Percentiles rank a stretch among this genome's conserved stretches.
phyloP scores from a whole-genome alignment of 257 asterid species.

The Striga asiatica region DNA sequence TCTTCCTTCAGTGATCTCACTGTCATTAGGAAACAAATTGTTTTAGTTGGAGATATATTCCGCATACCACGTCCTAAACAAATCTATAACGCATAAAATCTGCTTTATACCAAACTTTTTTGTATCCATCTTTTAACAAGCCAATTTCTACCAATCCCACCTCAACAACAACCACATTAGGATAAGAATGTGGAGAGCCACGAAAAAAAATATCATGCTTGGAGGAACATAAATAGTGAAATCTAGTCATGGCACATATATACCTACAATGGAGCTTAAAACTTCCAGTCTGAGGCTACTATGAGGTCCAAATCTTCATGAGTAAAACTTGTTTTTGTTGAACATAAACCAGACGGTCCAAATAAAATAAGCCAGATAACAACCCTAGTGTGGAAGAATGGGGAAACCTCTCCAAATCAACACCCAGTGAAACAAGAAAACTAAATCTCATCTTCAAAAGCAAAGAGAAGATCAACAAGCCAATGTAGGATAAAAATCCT shows the following conservation, averaged over 20 bases:
- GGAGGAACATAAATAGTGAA: not conserved
- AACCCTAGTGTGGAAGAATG: no score
- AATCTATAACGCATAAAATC: not conserved
- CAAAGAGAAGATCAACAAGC: not conserved
- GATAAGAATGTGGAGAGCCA: not conserved
- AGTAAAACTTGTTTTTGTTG: not conserved
- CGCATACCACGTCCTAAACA: not conserved
- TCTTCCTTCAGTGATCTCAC: conserved; percentile 89
- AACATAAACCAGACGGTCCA: not conserved
- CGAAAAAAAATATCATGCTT: not conserved
- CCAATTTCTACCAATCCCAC: not conserved
- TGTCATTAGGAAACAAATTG: conserved; percentile 4
- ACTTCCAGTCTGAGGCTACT: not conserved
- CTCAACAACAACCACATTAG: not conserved
- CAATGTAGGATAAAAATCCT: not conserved
- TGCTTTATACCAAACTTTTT: not conserved
- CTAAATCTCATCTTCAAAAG: not conserved
- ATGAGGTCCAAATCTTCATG: not conserved
- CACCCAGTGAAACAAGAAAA: not conserved
- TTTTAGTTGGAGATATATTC: not conserved
- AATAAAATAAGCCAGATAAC: not conserved
- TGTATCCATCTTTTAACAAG: not conserved
- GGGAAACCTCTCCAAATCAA: not conserved
- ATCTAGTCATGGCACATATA: not conserved
- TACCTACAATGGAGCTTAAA: not conserved